Percentiles rank a stretch among this genome's conserved stretches.
Evolutionary conservation across 768 basidiomycete species (phyloP).

Genomic region (Auricularia heimuer): DNA sequence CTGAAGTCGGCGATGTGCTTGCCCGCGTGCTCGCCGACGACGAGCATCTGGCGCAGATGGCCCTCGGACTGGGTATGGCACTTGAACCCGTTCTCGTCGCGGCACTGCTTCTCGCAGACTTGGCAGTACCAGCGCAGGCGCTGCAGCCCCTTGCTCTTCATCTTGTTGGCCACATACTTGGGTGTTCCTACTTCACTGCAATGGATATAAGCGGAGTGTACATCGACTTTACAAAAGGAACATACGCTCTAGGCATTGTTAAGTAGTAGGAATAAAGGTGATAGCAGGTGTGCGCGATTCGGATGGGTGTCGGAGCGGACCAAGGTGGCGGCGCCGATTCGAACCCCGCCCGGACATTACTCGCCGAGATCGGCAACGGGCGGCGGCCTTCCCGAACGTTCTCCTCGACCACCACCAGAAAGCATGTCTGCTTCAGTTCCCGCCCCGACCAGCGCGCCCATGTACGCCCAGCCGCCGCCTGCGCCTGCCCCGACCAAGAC

Average conservation of each 20-base stretch:
- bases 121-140: conserved; percentile 97
- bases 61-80: conserved; percentile 82
- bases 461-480: background rate
- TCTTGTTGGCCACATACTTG: conserved; percentile 86
- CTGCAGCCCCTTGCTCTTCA: conserved; percentile 96
- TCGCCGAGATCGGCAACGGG: background rate
- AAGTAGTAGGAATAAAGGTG: background rate
- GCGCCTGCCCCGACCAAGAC: background rate
- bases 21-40: conserved; percentile 90
- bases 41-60: conserved; percentile 93
- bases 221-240: background rate
- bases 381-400: background rate
- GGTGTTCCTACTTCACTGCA: conserved; percentile 63
- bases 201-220: background rate
- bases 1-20: conserved; percentile 89
- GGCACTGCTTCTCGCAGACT: conserved; percentile 97
- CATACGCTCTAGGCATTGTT: background rate
- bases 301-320: background rate
- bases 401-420: background rate
- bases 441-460: background rate
- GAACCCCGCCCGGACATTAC: background rate
- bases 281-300: background rate
- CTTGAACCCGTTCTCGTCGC: conserved; percentile 99
- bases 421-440: background rate
- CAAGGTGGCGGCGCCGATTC: background rate